Evolutionary conservation across 2,329 filamentous ascomycete genomes (phyloP), one percentile per base, ranked within the genome.

Genomic region (Clonostachys solani): DNA sequence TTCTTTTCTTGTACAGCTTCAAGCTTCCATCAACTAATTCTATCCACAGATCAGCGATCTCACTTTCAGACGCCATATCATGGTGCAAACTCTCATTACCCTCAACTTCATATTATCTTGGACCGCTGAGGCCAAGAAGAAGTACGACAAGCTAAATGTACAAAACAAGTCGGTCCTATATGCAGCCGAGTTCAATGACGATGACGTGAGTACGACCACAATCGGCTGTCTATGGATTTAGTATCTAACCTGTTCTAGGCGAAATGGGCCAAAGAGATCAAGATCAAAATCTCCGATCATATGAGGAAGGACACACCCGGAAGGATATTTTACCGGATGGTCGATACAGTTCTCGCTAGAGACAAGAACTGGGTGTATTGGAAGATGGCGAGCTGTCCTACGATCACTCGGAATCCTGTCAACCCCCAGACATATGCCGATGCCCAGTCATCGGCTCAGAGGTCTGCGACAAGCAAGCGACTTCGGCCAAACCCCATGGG

Each of bases 311-410:
- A 89, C 17, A 71, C 77, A 40, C 92, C 95, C 59, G 94, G 94
- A 33, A 88, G 89, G 53, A 95, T 95, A 66, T 99, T 97, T 66
- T 87, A 91, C 67, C 86, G 94, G 37, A 95, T 97, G 82, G 91
- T 99, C 33, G 92, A 97, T 64, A 97, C 92, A 12, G 92, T 99
- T 33, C 80, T 99, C 33, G 89, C 90, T 19, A 81, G 94, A 52
- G 94, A 99, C 66, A 97, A 96, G 73, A 96, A 97, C 62, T 99
- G 95, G 95, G 91, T 95, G 41, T 86, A 91, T 52, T 99, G 94
- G 94, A 99, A 99, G 70, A 86, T 92, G 50, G 91, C 96, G 63
- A 89, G 86, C 55, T 99, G 94, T 63, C 89, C 90, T 19, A 81
- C 86, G 6, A 97, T 99, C 59, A 84, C 92, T 60, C 80, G 82